These are phyloP conservation scores for Talaromyces piceae DNA, from an alignment of 2,329 filamentous ascomycete genomes.

Conservation along the genomic window DNA sequence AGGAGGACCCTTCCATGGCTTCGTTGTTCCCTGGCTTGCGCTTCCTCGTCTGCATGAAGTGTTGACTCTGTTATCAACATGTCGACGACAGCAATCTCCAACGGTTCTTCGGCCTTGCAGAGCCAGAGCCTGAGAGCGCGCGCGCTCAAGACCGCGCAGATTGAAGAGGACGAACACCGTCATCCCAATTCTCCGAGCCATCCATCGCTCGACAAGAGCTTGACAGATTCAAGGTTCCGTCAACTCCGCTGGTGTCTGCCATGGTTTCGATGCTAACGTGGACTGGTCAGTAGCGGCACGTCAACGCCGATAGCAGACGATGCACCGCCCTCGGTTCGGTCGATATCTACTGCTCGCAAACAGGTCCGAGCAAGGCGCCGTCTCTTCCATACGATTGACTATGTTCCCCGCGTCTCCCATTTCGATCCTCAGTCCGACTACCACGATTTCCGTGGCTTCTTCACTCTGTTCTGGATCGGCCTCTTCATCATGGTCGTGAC, in stretches of 20 bases:
- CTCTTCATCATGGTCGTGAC: conserved; percentile 95
- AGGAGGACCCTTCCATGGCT: background rate
- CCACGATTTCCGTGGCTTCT: conserved; percentile 93
- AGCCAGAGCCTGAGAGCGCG: conserved; percentile 10
- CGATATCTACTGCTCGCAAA: conserved; percentile 75
- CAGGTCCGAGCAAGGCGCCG: conserved; percentile 74
- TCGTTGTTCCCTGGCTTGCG: background rate
- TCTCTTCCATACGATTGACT: conserved; percentile 89
- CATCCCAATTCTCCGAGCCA: background rate
- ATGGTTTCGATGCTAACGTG: background rate
- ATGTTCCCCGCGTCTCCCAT: conserved; percentile 82
- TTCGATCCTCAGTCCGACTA: conserved; percentile 91
- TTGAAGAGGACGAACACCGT: conserved; percentile 4
- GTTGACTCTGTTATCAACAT: background rate
- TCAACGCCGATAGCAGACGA: conserved; percentile 51
- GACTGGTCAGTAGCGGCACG: conserved; percentile 2
- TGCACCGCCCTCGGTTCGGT: conserved; percentile 86
- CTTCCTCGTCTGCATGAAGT: background rate
- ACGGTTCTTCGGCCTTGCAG: conserved; percentile 9
- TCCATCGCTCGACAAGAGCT: background rate
- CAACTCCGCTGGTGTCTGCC: background rate
- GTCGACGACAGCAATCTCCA: conserved; percentile 11
- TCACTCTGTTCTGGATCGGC: conserved; percentile 96
- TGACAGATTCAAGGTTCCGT: conserved; percentile 1
- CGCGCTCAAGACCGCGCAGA: conserved; percentile 7